Percentiles rank a stretch among this genome's conserved stretches.
Conservation (phyloP, 768 basidiomycete species). For the Royoungia palumana region DNA sequence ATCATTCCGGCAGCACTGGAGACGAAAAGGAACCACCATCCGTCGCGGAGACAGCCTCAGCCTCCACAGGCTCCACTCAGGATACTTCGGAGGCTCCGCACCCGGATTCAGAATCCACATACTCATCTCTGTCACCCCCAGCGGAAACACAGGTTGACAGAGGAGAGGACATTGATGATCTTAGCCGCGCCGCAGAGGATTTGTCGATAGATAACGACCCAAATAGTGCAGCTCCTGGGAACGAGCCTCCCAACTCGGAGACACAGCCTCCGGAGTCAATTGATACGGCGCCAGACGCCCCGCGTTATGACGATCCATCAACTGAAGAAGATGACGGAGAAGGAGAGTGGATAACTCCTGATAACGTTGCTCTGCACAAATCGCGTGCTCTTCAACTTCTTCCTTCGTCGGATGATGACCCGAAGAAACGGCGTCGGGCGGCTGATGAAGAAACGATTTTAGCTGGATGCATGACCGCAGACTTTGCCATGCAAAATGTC, state of each 20-base stretch:
- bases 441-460: constrained; percentile 43
- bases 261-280: constrained; percentile 21
- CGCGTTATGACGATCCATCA: constrained; percentile 72
- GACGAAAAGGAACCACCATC: constrained; percentile 1
- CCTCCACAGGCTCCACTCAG: constrained; percentile 3
- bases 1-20: background rate
- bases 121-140: background rate
- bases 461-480: constrained; percentile 94
- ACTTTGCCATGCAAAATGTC: constrained; percentile 99
- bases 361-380: constrained; percentile 82
- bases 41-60: background rate
- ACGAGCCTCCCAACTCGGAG: constrained; percentile 35
- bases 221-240: constrained; percentile 1
- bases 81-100: background rate
- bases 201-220: constrained; percentile 15
- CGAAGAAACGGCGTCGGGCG: constrained; percentile 33
- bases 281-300: constrained; percentile 17
- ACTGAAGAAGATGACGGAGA: constrained; percentile 76
- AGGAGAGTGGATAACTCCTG: constrained; percentile 96
- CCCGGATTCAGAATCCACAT: background rate
- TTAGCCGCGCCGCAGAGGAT: constrained; percentile 7
- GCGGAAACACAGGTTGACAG: background rate
- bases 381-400: constrained; percentile 82
- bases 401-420: constrained; percentile 44
- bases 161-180: constrained; percentile 4